Base-by-base conservation (phyloP, 225 moss, liverwort and hornwort species). In the Rhytidiadelphus loreus region DNA sequence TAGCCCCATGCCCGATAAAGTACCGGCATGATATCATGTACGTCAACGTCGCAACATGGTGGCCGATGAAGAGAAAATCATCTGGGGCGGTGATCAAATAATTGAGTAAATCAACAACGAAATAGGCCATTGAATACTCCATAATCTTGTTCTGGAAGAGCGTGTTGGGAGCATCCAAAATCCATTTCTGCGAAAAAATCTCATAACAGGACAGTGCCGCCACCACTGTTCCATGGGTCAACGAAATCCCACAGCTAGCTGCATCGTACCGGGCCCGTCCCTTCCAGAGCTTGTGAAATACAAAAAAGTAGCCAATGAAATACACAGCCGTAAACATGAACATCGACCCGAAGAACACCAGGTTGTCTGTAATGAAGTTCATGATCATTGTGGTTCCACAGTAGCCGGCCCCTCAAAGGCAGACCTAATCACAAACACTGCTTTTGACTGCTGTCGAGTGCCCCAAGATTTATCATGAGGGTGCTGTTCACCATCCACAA, bases 71-170 rank as follows among this genome's bases (percentile, higher is more conserved):
- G 83, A 99, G 94, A 59, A 82, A 99, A 88, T 99, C 97, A 91
- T 97, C 95, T 19, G 97, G 97, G 26, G 97, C 96, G 30, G 88
- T 94, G 80, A 95, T 93, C 22, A 97, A 29, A 85, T 97, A 99
- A 83, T 99, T 96, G 55, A 99, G 61, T 68, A 99, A 83, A 88
- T 99, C 99, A 16, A 97, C 90, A 37, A 97, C 69, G 87, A 99
- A 99, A 90, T 99, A 99, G 11, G 99, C 99, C 99, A 99, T 99
- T 50, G 96, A 97, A 88, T 97, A 99, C 88, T 99, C 99, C 99
- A 99, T 99, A n/a, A 96, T 93, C 41, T 93, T 93, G 91, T 95
- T 84, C 88, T 99, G 97, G 55, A 87, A 63, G n/a, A 64, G 29
- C 28, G 91, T 96, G 85, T 99, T 99, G 16, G 96, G 93, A 14